Evolutionary conservation across 768 basidiomycete species (phyloP).

Genomic region (Kwoniella newhampshirensis): DNA sequence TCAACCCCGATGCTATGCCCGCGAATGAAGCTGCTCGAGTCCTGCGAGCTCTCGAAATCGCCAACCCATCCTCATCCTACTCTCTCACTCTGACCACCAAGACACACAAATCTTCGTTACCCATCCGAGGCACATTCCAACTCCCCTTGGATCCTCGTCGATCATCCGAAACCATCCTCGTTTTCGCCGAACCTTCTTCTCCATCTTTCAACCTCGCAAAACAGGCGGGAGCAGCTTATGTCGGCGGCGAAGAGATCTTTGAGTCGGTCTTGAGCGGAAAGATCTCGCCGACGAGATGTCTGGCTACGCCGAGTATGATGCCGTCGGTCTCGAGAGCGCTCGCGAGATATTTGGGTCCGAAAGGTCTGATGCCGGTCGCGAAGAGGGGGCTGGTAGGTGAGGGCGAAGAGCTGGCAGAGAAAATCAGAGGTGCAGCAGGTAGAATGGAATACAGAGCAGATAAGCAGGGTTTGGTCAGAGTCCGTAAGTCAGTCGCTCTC

Average conservation of each 20-base stretch:
- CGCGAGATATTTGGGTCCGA: conserved; percentile 75
- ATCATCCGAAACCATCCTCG: conserved; percentile 75
- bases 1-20: conserved; percentile 49
- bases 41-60: conserved; percentile 69
- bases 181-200: conserved; percentile 88
- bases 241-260: conserved; percentile 85
- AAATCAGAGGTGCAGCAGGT: conserved; percentile 74
- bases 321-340: conserved; percentile 73
- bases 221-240: conserved; percentile 81
- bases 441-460: conserved; percentile 93
- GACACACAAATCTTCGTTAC: conserved; percentile 71
- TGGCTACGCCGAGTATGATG: conserved; percentile 77
- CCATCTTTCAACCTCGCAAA: conserved; percentile 61
- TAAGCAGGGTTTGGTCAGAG: conserved; percentile 76
- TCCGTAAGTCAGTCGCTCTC: conserved; percentile 59
- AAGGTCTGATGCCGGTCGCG: conserved; percentile 92
- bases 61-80: conserved; percentile 71
- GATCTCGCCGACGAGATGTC: conserved; percentile 75
- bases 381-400: conserved; percentile 92
- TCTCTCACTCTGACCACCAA: conserved; percentile 79
- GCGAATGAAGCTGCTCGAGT: conserved; percentile 49
- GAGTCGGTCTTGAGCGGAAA: conserved; percentile 75
- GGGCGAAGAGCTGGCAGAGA: conserved; percentile 67
- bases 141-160: conserved; percentile 70
- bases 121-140: conserved; percentile 85